Conservation (phyloP, 768 basidiomycete genomes). For the Mycena maculata region DNA sequence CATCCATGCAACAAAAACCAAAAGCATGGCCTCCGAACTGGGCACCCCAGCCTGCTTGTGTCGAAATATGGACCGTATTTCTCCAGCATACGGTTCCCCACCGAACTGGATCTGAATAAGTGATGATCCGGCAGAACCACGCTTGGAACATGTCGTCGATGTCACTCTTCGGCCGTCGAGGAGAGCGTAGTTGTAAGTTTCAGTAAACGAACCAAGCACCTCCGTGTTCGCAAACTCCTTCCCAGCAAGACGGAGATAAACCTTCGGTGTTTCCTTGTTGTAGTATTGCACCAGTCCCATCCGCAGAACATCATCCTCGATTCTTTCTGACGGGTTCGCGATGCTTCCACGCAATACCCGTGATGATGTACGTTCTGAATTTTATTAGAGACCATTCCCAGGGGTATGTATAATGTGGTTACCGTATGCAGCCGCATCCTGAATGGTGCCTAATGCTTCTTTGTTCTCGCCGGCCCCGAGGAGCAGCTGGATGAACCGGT, state of each 20-base stretch:
- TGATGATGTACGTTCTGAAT: background rate
- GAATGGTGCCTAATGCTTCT: background rate
- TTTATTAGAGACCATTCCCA: background rate
- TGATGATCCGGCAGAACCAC: constrained; percentile 22
- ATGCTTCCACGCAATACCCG: background rate
- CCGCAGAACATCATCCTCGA: background rate
- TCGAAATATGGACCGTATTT: constrained; percentile 25
- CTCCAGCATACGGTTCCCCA: constrained; percentile 20
- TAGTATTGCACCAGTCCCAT: constrained; percentile 13
- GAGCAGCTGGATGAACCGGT: background rate
- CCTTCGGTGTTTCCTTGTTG: background rate
- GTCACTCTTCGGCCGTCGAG: constrained; percentile 33
- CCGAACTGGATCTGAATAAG: constrained; percentile 17
- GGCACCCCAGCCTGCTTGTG: constrained; percentile 29
- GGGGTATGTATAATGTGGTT: background rate
- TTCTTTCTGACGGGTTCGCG: background rate
- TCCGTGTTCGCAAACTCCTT: background rate
- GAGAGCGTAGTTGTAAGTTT: constrained; percentile 19
- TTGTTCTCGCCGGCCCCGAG: background rate
- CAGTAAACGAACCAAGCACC: background rate
- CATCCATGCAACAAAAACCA: constrained; percentile 18
- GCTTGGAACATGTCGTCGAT: constrained; percentile 4
- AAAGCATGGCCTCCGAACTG: background rate
- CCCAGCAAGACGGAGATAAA: background rate
- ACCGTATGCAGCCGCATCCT: background rate